Evolutionary conservation across 495 filamentous ascomycete genomes (phyloP).

Genomic region (Baudoinia panamericana): DNA sequence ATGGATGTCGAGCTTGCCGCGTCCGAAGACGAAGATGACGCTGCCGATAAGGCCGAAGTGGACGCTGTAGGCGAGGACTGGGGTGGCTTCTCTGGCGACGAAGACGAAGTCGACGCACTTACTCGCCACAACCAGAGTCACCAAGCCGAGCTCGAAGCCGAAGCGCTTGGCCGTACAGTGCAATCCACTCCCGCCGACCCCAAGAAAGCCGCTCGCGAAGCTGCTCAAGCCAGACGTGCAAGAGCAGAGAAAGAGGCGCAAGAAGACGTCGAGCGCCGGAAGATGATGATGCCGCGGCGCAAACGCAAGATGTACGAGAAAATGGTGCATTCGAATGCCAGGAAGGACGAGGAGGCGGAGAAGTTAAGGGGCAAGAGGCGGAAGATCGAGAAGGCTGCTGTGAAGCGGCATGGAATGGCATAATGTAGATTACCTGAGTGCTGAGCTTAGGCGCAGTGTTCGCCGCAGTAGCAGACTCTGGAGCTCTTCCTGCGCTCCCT

Average conservation of each 20-base stretch:
- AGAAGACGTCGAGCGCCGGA: slow-evolving; percentile 33
- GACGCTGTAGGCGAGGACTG: slow-evolving; percentile 26
- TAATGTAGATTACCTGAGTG: no score
- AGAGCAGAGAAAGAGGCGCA: slow-evolving; percentile 27
- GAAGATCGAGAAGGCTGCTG: slow-evolving; percentile 59
- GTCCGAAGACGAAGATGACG: slow-evolving; percentile 37
- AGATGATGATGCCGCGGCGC: slow-evolving; percentile 32
- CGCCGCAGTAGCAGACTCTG: no score
- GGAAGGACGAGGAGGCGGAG: slow-evolving; percentile 34
- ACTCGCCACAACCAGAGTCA: slow-evolving; percentile 43
- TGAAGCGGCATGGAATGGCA: no score
- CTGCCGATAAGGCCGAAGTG: slow-evolving; percentile 30
- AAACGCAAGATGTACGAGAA: slow-evolving; percentile 36
- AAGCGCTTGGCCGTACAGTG: slow-evolving; percentile 47
- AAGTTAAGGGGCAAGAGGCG: slow-evolving; percentile 72
- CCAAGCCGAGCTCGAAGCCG: slow-evolving; percentile 85
- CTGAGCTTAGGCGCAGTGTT: no score
- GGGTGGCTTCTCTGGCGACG: slow-evolving; percentile 40
- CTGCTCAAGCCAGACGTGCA: slow-evolving; percentile 21
- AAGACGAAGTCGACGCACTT: slow-evolving; percentile 35
- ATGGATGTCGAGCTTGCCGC: slow-evolving; percentile 44
- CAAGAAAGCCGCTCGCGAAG: slow-evolving; percentile 19
- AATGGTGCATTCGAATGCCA: slow-evolving; percentile 31
- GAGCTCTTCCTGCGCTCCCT: no score
- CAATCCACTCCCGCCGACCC: neutral